These are phyloP conservation scores for Cercophora samala DNA, from an alignment of 495 filamentous ascomycete genomes.

Conservation along the genomic window DNA sequence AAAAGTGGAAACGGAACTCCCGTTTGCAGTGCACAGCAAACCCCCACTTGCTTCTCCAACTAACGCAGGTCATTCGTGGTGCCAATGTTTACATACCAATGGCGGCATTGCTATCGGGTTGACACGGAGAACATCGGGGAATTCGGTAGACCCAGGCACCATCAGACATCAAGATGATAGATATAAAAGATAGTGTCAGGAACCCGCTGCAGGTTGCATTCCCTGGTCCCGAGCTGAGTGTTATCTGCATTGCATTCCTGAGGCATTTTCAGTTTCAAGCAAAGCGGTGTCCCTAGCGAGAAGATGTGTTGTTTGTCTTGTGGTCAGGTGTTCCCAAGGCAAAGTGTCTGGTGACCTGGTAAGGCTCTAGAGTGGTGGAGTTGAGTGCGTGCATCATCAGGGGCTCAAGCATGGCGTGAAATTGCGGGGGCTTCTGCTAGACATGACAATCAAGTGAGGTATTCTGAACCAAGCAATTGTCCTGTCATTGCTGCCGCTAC, in stretches of 20 bases:
- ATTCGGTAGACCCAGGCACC: not conserved
- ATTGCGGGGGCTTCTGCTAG: not conserved
- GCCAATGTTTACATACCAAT: not conserved
- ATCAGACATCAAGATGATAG: not conserved
- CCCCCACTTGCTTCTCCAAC: not conserved
- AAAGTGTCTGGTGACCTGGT: not conserved
- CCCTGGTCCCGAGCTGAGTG: not conserved
- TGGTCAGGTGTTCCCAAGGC: not conserved
- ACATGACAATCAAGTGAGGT: not conserved
- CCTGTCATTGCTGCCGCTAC: not conserved
- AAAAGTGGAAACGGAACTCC: no score
- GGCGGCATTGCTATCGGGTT: constrained; percentile 1
- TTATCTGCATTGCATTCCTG: not conserved
- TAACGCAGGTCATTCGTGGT: constrained; percentile 3
- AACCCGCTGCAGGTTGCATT: not conserved
- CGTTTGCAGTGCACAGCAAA: no score
- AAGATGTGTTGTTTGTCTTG: not conserved
- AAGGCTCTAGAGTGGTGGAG: not conserved
- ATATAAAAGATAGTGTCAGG: not conserved
- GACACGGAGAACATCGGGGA: constrained; percentile 1
- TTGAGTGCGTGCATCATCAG: not conserved
- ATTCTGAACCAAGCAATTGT: not conserved
- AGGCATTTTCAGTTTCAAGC: not conserved
- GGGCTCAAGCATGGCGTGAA: not conserved
- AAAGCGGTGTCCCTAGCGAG: not conserved